Conservation (phyloP, 2,329 filamentous ascomycete species). For the Cladosporium sp. region DNA sequence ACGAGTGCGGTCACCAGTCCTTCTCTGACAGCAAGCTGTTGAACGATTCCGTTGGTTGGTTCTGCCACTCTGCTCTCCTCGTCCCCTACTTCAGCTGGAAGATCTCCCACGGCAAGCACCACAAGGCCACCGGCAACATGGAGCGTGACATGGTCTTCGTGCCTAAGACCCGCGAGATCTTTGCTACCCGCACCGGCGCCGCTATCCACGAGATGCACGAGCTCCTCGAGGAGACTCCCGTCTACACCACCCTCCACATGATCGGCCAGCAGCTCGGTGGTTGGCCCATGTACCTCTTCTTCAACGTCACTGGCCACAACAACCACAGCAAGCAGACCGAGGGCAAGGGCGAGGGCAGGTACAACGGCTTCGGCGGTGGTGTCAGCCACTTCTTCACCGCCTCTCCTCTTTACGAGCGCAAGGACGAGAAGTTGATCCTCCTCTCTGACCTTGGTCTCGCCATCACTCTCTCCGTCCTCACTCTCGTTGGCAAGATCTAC, state of each 20-base stretch:
- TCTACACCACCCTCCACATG: conserved; percentile 70
- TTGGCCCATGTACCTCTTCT: conserved; percentile 87
- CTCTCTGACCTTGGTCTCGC: conserved; percentile 76
- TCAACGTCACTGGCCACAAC: conserved; percentile 96
- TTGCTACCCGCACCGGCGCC: conserved; percentile 69
- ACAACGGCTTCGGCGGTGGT: conserved; percentile 68
- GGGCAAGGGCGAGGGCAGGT: conserved; percentile 89
- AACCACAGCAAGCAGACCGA: conserved; percentile 86
- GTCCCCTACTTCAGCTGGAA: conserved; percentile 99
- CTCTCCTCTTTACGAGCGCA: conserved; percentile 86
- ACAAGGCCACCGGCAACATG: conserved; percentile 97
- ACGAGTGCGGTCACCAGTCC: conserved; percentile 95
- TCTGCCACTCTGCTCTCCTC: conserved; percentile 80
- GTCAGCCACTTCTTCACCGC: conserved; percentile 93
- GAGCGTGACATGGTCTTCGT: conserved; percentile 99
- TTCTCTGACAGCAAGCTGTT: conserved; percentile 89
- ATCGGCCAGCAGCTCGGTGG: conserved; percentile 83
- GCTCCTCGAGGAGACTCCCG: conserved; percentile 90
- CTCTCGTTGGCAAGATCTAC: conserved; percentile 68
- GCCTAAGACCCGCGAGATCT: conserved; percentile 82
- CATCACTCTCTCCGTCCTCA: conserved; percentile 59
- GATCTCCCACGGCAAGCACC: conserved; percentile 97
- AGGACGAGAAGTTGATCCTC: conserved; percentile 81
- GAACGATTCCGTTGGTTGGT: conserved; percentile 90
- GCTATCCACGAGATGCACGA: conserved; percentile 78